phyloP scores from a whole-genome alignment of 2,329 filamentous ascomycete genomes.

The Xylaria sp. region DNA sequence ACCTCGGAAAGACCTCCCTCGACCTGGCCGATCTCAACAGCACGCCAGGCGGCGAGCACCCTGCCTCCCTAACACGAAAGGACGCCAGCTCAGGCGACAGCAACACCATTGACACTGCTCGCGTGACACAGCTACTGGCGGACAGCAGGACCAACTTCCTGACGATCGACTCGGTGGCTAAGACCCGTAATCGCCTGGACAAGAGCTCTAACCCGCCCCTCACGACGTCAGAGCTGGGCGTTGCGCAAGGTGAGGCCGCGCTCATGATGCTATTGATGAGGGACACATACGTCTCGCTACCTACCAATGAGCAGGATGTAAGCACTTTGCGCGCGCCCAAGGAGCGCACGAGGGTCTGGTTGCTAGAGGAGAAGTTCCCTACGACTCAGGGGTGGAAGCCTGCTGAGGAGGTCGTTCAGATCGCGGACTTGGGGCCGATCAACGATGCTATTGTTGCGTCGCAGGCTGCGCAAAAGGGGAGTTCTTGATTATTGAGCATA shows the following conservation, averaged over 20 bases:
- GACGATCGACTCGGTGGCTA: constrained; percentile 34
- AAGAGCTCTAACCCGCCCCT: constrained; percentile 15
- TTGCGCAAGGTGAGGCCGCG: constrained; percentile 34
- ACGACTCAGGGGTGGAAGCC: constrained; percentile 38
- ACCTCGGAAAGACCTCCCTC: constrained; percentile 24
- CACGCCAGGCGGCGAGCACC: constrained; percentile 34
- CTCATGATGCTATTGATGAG: constrained; percentile 38
- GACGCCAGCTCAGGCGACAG: constrained; percentile 36
- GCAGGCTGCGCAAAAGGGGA: constrained; percentile 22
- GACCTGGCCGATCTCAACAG: constrained; percentile 35
- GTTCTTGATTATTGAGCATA: not conserved
- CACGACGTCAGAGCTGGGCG: constrained; percentile 7
- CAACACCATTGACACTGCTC: constrained; percentile 31
- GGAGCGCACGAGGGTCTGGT: constrained; percentile 34
- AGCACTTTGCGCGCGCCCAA: constrained; percentile 34
- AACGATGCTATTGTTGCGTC: constrained; percentile 29
- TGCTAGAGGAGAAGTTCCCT: constrained; percentile 38
- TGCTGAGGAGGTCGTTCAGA: constrained; percentile 23
- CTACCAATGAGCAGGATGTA: constrained; percentile 2
- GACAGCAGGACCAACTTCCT: constrained; percentile 35
- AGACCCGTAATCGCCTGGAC: constrained; percentile 37
- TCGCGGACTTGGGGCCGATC: constrained; percentile 33
- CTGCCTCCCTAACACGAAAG: constrained; percentile 37
- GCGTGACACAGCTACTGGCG: constrained; percentile 33
- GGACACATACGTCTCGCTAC: constrained; percentile 29